Evolutionary conservation across 208 protist species (phyloP).

Genomic region (Trypanosoma platydactyli): DNA sequence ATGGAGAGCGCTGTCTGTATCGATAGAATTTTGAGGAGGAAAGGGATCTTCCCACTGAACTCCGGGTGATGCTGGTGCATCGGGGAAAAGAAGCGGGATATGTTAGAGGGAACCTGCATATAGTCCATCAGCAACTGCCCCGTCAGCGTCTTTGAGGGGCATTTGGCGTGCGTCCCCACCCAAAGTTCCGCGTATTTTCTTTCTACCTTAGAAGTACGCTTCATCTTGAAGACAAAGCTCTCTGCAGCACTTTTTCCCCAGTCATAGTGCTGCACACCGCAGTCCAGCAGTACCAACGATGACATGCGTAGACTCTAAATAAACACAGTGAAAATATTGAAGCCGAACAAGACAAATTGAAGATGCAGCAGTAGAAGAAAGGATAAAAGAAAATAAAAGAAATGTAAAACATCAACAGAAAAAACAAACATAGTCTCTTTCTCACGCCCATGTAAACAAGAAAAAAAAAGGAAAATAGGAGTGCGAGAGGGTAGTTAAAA

Average conservation of each 20-base stretch:
- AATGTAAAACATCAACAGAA: background rate
- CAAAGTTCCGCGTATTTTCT: conserved; percentile 95
- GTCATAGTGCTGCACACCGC: conserved; percentile 79
- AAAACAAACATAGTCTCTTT: background rate
- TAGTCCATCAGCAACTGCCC: conserved; percentile 63
- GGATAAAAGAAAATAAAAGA: conserved; percentile 10
- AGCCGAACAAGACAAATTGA: conserved; percentile 4
- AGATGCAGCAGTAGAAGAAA: background rate
- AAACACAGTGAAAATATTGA: background rate
- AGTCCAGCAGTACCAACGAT: conserved; percentile 38
- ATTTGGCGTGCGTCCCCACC: conserved; percentile 96
- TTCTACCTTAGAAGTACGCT: conserved; percentile 40
- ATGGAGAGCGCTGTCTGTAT: conserved; percentile 96
- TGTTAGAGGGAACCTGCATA: conserved; percentile 40
- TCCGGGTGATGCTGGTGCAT: conserved; percentile 38
- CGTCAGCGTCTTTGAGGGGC: conserved; percentile 64
- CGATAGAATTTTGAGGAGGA: conserved; percentile 97
- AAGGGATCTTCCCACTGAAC: conserved; percentile 88
- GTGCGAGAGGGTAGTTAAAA: too few relatives aligned
- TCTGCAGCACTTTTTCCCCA: conserved; percentile 79
- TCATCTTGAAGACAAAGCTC: conserved; percentile 87
- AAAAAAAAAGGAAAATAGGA: too few relatives aligned
- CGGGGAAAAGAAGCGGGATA: conserved; percentile 55
- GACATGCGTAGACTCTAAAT: conserved; percentile 9
- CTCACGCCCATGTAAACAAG: too few relatives aligned